These are phyloP conservation scores for Pseudoscleropodium purum DNA, from an alignment of 225 moss, liverwort and hornwort genomes.

Conservation along the genomic window DNA sequence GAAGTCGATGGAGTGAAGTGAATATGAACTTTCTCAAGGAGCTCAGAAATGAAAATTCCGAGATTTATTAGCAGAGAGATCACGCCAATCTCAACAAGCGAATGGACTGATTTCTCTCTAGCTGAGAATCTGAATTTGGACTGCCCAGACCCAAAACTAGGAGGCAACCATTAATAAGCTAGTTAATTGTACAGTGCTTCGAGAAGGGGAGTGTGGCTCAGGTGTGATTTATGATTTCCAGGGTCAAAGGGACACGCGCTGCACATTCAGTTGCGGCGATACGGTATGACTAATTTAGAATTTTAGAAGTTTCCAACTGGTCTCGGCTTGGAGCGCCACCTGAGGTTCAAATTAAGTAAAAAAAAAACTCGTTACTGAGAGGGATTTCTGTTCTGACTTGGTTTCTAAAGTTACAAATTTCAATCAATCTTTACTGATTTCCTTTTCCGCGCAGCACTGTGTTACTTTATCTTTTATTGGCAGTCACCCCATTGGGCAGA, in stretches of 20 bases:
- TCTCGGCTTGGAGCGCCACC: conserved; percentile 3
- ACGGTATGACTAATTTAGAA: neutral
- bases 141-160: neutral
- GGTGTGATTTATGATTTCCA: neutral
- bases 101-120: neutral
- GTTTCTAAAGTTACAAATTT: neutral
- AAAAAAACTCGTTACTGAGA: neutral
- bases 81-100: neutral
- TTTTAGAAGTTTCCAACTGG: neutral
- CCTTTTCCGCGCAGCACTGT: neutral
- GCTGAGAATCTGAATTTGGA: neutral
- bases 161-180: neutral
- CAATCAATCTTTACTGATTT: neutral
- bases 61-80: neutral
- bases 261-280: neutral
- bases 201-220: neutral
- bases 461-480: neutral
- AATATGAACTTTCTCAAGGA: neutral
- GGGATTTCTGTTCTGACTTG: neutral
- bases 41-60: neutral
- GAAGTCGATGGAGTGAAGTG: neutral
- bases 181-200: neutral
- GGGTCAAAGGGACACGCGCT: neutral
- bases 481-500: neutral
- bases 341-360: neutral